Percentiles rank a stretch among this genome's conserved stretches.
Conservation (phyloP, 345 rosid genomes). For the Gossypium longicalyx region DNA sequence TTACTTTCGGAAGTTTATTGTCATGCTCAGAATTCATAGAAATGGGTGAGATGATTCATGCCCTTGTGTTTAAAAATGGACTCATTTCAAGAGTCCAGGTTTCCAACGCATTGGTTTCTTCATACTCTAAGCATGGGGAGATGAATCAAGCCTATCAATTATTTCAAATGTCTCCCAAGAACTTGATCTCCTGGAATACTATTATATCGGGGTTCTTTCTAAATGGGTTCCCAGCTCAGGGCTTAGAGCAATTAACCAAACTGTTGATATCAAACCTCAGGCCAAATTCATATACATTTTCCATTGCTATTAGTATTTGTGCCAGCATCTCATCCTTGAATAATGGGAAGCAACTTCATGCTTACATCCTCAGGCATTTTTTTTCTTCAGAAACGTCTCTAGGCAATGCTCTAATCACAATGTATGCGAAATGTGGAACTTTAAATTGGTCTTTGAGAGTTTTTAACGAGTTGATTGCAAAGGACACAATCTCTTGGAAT, state of each 20-base stretch:
- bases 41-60: constrained; percentile 49
- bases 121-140: constrained; percentile 55
- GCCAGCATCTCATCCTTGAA: constrained; percentile 40
- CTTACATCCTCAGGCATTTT: constrained; percentile 40
- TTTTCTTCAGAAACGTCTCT: constrained; percentile 35
- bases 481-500: constrained; percentile 67
- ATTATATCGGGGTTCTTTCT: constrained; percentile 52
- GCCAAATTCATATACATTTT: constrained; percentile 59
- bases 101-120: constrained; percentile 62
- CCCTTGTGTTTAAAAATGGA: constrained; percentile 39
- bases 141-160: constrained; percentile 41
- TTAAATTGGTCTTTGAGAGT: constrained; percentile 44
- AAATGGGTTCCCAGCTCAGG: constrained; percentile 44
- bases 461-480: constrained; percentile 43
- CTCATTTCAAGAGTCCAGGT: constrained; percentile 47
- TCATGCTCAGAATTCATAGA: constrained; percentile 38
- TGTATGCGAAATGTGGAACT: constrained; percentile 69
- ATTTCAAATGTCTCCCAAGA: constrained; percentile 39
- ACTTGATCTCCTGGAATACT: constrained; percentile 69
- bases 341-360: constrained; percentile 58
- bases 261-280: constrained; percentile 39
- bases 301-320: constrained; percentile 46
- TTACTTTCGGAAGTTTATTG: constrained; percentile 69
- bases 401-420: constrained; percentile 57
- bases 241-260: constrained; percentile 39